Percentiles rank a stretch among this genome's conserved stretches.
Conservation (phyloP, 2,329 filamentous ascomycete genomes). For the Metarhizium anisopliae region DNA sequence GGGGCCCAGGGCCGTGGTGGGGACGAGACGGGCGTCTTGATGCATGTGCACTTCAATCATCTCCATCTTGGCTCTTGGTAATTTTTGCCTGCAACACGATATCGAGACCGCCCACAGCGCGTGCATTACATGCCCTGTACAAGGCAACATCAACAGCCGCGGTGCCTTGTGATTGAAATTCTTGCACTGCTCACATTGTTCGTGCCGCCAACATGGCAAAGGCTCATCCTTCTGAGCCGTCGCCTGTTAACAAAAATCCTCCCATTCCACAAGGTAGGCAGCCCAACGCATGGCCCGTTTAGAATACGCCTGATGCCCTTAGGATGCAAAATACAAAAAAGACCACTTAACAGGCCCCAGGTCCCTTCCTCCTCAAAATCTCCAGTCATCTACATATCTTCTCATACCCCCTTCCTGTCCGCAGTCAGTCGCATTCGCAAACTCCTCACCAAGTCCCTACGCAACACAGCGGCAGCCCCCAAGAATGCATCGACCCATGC, state of each 20-base stretch:
- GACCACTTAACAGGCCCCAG: conserved; percentile 33
- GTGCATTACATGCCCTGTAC: too few relatives aligned
- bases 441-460: conserved; percentile 46
- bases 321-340: conserved; percentile 42
- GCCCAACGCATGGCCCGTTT: neutral
- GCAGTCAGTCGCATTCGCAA: conserved; percentile 56
- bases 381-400: conserved; percentile 54
- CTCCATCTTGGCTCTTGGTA: too few relatives aligned
- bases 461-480: conserved; percentile 34
- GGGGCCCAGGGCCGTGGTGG: too few relatives aligned
- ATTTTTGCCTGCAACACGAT: too few relatives aligned
- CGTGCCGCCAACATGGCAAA: neutral
- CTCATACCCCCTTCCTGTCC: conserved; percentile 58
- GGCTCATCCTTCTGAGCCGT: neutral
- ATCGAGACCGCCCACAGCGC: too few relatives aligned
- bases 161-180: too few relatives aligned
- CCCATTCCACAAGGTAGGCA: conserved; percentile 5
- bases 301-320: neutral
- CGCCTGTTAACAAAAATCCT: conserved; percentile 1
- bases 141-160: too few relatives aligned
- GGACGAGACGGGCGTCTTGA: too few relatives aligned
- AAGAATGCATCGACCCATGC: conserved; percentile 36
- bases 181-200: too few relatives aligned
- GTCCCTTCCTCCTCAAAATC: conserved; percentile 33
- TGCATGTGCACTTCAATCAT: too few relatives aligned